Evolutionary conservation across 148 eudicot species (phyloP).

Genomic region (Fallopia convolvulus): DNA sequence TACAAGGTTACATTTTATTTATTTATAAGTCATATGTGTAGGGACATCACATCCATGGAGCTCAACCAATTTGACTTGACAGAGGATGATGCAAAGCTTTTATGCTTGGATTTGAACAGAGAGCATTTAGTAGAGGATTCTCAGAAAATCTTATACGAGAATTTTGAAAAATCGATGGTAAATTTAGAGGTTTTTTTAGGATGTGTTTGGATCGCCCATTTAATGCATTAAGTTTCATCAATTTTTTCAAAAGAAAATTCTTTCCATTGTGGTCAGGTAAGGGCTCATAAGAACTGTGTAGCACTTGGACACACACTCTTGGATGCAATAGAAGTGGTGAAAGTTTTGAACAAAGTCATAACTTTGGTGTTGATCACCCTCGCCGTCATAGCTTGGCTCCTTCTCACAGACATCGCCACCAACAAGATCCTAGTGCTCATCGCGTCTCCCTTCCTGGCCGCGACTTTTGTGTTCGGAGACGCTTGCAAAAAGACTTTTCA

Average conservation of each 20-base stretch:
- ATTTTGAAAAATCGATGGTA: not conserved
- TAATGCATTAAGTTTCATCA: too few relatives aligned
- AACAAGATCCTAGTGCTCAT: constrained; percentile 32
- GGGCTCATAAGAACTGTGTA: not conserved
- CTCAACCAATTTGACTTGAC: not conserved
- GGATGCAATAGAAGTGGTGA: constrained; percentile 23
- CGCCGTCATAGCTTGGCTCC: constrained; percentile 32
- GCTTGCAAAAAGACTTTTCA: constrained; percentile 44
- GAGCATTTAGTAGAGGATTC: not conserved
- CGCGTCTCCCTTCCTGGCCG: constrained; percentile 43
- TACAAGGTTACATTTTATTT: not conserved
- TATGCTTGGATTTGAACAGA: not conserved
- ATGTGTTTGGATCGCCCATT: too few relatives aligned
- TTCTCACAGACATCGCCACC: constrained; percentile 33
- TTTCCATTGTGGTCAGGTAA: not conserved
- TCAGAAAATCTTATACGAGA: not conserved
- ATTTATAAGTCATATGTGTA: not conserved
- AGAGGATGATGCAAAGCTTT: not conserved
- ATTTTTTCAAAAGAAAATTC: too few relatives aligned
- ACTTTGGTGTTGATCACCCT: constrained; percentile 24
- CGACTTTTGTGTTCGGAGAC: constrained; percentile 39
- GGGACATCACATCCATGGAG: not conserved
- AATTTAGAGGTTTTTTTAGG: not conserved
- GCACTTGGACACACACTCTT: constrained; percentile 1
- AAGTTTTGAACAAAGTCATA: constrained; percentile 36